Percentiles rank a stretch among this genome's conserved stretches.
These are phyloP conservation scores for Puccinia novopanici DNA, from an alignment of 1,284 basidiomycete genomes.

Conservation along the genomic window DNA sequence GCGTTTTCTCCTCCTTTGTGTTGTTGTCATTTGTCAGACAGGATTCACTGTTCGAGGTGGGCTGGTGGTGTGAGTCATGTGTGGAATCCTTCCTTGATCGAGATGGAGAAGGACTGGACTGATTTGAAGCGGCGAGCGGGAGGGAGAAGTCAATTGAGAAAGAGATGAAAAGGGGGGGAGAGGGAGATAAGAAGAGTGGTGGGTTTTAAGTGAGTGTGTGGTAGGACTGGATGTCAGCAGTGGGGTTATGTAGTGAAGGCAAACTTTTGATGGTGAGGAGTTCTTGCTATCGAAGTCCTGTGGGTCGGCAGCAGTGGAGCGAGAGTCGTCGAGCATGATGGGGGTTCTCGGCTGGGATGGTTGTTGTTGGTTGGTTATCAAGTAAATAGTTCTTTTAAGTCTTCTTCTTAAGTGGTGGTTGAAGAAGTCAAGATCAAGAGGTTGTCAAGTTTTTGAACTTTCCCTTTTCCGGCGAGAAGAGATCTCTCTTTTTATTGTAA, in stretches of 20 bases:
- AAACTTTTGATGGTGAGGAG: slow-evolving; percentile 1
- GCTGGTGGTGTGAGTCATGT: neutral
- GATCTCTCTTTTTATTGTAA: too few relatives aligned
- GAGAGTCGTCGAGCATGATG: too few relatives aligned
- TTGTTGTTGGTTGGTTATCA: too few relatives aligned
- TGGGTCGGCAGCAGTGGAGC: too few relatives aligned
- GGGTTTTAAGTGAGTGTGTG: neutral
- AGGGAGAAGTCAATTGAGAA: neutral
- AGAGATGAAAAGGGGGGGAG: neutral
- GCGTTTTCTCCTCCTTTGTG: neutral
- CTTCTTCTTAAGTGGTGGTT: too few relatives aligned
- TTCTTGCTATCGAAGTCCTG: neutral
- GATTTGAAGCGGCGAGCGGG: neutral
- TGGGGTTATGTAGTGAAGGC: neutral
- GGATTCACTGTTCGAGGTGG: neutral
- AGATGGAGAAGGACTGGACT: neutral
- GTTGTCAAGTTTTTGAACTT: too few relatives aligned
- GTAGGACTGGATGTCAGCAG: neutral
- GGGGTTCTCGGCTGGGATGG: too few relatives aligned
- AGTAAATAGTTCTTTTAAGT: too few relatives aligned
- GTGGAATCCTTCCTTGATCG: neutral
- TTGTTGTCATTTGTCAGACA: neutral
- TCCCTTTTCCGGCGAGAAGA: too few relatives aligned
- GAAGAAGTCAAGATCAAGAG: too few relatives aligned
- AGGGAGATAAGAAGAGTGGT: neutral